A percentile compares a stretch with the other conserved stretches of the same genome.
These are phyloP conservation scores for Rhizopogon roseolus DNA, from an alignment of 768 basidiomycete species.

Conservation along the genomic window DNA sequence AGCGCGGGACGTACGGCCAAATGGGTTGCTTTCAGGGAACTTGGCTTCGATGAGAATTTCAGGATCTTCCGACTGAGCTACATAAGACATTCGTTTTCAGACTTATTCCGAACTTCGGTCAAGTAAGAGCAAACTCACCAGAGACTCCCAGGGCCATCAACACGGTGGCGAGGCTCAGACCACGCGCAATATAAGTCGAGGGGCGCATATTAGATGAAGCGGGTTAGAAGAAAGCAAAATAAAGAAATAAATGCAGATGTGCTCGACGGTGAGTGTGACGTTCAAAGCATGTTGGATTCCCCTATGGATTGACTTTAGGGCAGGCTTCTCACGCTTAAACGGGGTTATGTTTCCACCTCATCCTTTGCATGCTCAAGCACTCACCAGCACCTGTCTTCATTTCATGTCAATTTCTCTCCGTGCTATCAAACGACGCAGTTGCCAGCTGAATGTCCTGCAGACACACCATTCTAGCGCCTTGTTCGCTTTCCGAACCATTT, in stretches of 20 bases:
- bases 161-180: constrained; percentile 22
- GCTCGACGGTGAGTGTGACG: background rate
- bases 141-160: constrained; percentile 24
- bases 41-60: constrained; percentile 49
- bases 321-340: constrained; percentile 15
- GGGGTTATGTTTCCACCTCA: constrained; percentile 1
- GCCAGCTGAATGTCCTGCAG: no score
- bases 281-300: constrained; percentile 11
- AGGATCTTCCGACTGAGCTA: constrained; percentile 37
- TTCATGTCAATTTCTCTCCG: no score
- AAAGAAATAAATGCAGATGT: background rate
- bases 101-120: background rate
- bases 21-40: constrained; percentile 70
- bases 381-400: no score
- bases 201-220: constrained; percentile 27
- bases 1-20: constrained; percentile 56
- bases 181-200: constrained; percentile 20
- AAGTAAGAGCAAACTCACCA: constrained; percentile 15
- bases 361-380: no score
- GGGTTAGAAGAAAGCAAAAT: background rate
- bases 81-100: background rate
- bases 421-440: no score
- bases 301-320: constrained; percentile 20
- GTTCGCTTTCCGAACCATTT: no score
- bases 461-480: no score